phyloP scores from a whole-genome alignment of 768 basidiomycete genomes.

The Pulveroboletus sp. region DNA sequence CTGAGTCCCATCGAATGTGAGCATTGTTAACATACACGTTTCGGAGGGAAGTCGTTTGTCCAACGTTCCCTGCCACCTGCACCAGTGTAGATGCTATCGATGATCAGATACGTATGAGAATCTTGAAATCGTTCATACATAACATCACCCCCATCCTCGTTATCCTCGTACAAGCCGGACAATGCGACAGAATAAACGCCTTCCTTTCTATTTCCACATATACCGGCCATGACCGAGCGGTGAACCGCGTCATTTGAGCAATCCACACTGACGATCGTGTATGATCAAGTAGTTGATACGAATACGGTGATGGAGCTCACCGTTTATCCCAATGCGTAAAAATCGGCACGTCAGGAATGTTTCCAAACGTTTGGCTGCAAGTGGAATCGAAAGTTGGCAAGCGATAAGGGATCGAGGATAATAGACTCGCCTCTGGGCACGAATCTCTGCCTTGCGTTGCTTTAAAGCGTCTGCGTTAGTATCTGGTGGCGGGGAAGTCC shows the following conservation, averaged over 20 bases:
- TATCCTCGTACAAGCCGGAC: slow-evolving; percentile 20
- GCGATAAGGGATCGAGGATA: background rate
- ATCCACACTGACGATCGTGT: background rate
- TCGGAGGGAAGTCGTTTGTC: slow-evolving; percentile 9
- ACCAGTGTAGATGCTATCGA: slow-evolving; percentile 27
- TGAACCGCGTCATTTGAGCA: slow-evolving; percentile 21
- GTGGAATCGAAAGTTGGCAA: background rate
- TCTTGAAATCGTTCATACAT: slow-evolving; percentile 16
- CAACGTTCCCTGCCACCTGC: slow-evolving; percentile 18
- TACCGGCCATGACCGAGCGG: slow-evolving; percentile 12
- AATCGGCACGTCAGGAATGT: slow-evolving; percentile 21
- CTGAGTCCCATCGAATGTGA: background rate
- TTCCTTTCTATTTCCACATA: slow-evolving; percentile 9
- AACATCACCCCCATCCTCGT: slow-evolving; percentile 24
- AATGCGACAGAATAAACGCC: slow-evolving; percentile 21
- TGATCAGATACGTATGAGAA: background rate
- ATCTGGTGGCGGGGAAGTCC: too few species aligned
- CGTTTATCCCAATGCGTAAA: slow-evolving; percentile 20
- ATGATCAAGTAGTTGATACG: background rate
- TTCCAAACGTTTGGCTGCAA: slow-evolving; percentile 21
- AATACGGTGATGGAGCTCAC: slow-evolving; percentile 7
- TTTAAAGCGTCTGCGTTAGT: background rate
- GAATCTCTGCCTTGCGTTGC: background rate
- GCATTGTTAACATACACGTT: slow-evolving; percentile 21
- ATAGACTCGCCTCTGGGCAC: background rate